These are phyloP conservation scores for Mortierella claussenii DNA, from an alignment of 192 early-diverging fungal species.

Conservation along the genomic window DNA sequence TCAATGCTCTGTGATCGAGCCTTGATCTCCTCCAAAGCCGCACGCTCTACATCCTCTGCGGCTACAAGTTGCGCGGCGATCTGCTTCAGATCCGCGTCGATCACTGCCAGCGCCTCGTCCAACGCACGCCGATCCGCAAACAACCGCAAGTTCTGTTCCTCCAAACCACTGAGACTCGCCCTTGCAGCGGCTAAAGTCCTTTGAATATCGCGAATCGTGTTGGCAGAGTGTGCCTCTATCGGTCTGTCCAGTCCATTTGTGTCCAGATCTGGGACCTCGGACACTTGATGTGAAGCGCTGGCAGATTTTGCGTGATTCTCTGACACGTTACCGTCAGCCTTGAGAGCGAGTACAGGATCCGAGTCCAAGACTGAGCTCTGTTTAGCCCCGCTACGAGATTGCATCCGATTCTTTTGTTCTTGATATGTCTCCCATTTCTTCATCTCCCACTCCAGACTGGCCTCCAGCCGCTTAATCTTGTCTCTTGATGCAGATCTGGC, in stretches of 20 bases:
- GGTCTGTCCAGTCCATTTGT: conserved; percentile 8
- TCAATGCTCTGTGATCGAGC: conserved; percentile 5
- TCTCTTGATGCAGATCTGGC: conserved; percentile 11
- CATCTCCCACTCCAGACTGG: conserved; percentile 39
- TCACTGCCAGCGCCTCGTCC: background rate
- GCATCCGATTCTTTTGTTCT: conserved; percentile 17
- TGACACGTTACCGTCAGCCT: background rate
- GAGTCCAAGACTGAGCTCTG: background rate
- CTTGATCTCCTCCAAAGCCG: conserved; percentile 16
- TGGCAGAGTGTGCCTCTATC: conserved; percentile 27
- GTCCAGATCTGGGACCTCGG: background rate
- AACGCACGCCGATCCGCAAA: conserved; percentile 10
- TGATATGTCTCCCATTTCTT: conserved; percentile 36
- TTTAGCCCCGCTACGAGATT: conserved; percentile 2
- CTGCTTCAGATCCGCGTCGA: conserved; percentile 3
- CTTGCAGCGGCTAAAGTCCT: conserved; percentile 11
- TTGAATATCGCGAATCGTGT: conserved; percentile 29
- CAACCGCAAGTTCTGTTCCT: conserved; percentile 7
- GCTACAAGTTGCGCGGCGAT: background rate
- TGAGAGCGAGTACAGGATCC: background rate
- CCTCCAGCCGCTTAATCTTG: conserved; percentile 35
- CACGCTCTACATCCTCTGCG: conserved; percentile 4
- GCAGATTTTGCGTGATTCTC: background rate
- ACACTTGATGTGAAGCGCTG: background rate
- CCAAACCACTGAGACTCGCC: conserved; percentile 9